Conservation (phyloP, 805 yeast genomes). For the Jamesozyma hellenica region DNA sequence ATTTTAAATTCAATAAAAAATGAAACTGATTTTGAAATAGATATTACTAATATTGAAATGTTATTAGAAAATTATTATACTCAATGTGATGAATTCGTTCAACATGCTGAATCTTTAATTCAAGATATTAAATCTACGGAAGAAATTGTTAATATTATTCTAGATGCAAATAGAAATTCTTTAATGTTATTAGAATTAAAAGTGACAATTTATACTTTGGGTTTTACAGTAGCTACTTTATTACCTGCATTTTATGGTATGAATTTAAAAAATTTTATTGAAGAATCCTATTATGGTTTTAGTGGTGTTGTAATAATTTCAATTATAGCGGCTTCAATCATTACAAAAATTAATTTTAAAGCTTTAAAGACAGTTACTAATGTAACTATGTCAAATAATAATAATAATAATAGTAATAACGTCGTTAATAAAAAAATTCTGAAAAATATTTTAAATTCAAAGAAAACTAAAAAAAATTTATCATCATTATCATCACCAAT, state of each 20-base stretch:
- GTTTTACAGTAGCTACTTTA: constrained; percentile 75
- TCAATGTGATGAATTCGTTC: constrained; percentile 89
- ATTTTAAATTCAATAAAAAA: constrained; percentile 27
- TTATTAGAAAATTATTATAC: constrained; percentile 79
- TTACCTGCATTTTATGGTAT: constrained; percentile 85
- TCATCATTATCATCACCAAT: no score
- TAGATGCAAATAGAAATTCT: constrained; percentile 86
- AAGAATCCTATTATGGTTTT: constrained; percentile 57
- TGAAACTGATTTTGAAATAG: constrained; percentile 23
- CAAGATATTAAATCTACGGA: constrained; percentile 84
- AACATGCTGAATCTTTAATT: constrained; percentile 73
- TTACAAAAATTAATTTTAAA: constrained; percentile 48
- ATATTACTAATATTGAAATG: constrained; percentile 74
- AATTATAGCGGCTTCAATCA: constrained; percentile 40
- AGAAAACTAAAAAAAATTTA: neutral
- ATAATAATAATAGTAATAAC: neutral
- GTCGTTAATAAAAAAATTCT: neutral
- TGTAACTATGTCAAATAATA: constrained; percentile 42
- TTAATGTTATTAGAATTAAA: constrained; percentile 79
- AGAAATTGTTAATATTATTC: constrained; percentile 81
- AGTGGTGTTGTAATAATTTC: constrained; percentile 45
- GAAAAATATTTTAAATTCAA: neutral
- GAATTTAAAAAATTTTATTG: constrained; percentile 72
- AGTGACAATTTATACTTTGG: constrained; percentile 73
- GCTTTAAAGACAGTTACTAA: constrained; percentile 53